Percentiles rank a stretch among this genome's conserved stretches.
phyloP scores from a whole-genome alignment of 2,329 filamentous ascomycete genomes.

The Nemania diffusa region DNA sequence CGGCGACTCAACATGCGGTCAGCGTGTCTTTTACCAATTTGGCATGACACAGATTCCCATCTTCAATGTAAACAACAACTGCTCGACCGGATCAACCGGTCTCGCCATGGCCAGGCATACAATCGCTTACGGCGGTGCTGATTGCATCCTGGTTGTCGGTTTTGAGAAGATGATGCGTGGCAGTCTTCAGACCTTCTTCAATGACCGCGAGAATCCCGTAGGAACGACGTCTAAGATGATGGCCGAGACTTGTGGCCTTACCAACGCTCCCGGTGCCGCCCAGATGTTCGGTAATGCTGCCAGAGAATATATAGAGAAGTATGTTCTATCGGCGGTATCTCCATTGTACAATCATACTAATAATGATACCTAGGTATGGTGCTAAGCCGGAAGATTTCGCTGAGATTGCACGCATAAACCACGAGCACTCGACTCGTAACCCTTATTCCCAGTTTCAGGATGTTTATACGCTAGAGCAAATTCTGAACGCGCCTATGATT shows the following conservation, averaged over 20 bases:
- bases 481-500: constrained; percentile 80
- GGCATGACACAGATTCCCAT: constrained; percentile 97
- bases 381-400: constrained; percentile 88
- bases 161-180: constrained; percentile 99
- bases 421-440: constrained; percentile 89
- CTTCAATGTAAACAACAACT: constrained; percentile 99
- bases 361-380: constrained; percentile 70
- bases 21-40: constrained; percentile 98
- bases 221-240: constrained; percentile 81
- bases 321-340: constrained; percentile 43
- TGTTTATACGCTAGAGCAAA: constrained; percentile 87
- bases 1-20: constrained; percentile 92
- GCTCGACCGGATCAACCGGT: constrained; percentile 93
- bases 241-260: constrained; percentile 81
- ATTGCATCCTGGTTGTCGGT: constrained; percentile 90
- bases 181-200: constrained; percentile 83
- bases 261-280: constrained; percentile 84
- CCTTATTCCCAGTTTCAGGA: constrained; percentile 98
- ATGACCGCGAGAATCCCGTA: constrained; percentile 84
- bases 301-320: constrained; percentile 94
- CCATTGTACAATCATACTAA: constrained; percentile 32
- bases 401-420: constrained; percentile 93
- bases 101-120: constrained; percentile 84
- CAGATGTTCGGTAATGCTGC: constrained; percentile 98
- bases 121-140: constrained; percentile 81